These are phyloP conservation scores for Xylaria sp. DNA, from an alignment of 2,329 filamentous ascomycete species.

Conservation along the genomic window DNA sequence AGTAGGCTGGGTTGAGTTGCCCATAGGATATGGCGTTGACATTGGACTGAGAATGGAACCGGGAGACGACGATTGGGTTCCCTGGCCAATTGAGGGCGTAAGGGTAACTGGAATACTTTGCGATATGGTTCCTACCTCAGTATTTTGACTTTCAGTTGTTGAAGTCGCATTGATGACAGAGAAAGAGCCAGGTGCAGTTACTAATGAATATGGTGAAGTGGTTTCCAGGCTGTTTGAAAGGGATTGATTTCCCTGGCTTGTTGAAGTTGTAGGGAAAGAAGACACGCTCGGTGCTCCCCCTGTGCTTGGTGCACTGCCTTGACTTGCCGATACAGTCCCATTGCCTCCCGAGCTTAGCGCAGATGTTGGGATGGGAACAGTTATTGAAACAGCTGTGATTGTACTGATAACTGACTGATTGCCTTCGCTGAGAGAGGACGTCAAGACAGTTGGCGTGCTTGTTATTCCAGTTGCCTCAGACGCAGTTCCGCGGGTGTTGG, in stretches of 20 bases:
- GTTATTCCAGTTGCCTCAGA: not conserved
- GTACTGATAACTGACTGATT: constrained; percentile 15
- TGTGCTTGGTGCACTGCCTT: not conserved
- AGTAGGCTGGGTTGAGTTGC: constrained; percentile 9
- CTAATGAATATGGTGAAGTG: not conserved
- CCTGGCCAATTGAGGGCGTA: not conserved
- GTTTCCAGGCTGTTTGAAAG: not conserved
- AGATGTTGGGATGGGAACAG: constrained; percentile 7
- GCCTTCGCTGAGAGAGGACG: constrained; percentile 5
- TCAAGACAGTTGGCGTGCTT: not conserved
- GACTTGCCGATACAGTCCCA: not conserved
- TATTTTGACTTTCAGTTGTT: constrained; percentile 5
- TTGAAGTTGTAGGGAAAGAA: not conserved
- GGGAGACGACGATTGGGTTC: not conserved
- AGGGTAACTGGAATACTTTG: not conserved
- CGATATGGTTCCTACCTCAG: not conserved
- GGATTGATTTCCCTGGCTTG: not conserved
- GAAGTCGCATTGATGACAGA: constrained; percentile 10
- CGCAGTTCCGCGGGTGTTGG: not conserved
- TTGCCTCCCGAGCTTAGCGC: not conserved
- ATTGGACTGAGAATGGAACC: not conserved
- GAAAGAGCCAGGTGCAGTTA: constrained; percentile 8
- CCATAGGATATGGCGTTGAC: not conserved
- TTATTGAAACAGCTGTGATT: not conserved
- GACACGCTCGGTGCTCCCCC: not conserved